Percentiles rank a stretch among this genome's conserved stretches.
phyloP scores from a whole-genome alignment of 192 early-diverging fungal species.

The Coemansia sp. region DNA sequence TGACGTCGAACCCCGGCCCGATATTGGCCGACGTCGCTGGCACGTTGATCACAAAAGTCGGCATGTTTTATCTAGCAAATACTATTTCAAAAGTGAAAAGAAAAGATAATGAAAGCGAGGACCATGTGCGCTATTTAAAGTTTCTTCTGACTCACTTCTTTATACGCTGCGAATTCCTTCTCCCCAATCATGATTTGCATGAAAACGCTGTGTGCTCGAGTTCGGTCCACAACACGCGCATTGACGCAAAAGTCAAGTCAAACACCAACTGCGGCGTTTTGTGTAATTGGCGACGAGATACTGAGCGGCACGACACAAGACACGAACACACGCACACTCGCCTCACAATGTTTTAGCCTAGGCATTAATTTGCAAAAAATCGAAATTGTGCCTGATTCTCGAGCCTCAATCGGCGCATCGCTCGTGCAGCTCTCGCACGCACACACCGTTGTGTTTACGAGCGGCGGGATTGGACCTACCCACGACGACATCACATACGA shows the following conservation, averaged over 20 bases:
- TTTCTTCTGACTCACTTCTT: constrained; percentile 5
- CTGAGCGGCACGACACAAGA: constrained; percentile 71
- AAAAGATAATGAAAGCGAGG: background rate
- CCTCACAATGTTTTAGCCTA: constrained; percentile 59
- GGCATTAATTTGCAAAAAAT: constrained; percentile 62
- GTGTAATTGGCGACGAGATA: constrained; percentile 75
- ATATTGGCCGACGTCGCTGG: constrained; percentile 98
- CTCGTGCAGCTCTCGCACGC: constrained; percentile 50
- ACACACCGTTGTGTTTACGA: constrained; percentile 67
- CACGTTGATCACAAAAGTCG: constrained; percentile 64
- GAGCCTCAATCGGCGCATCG: constrained; percentile 43
- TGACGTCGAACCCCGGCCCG: constrained; percentile 95
- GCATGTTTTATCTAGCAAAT: constrained; percentile 6
- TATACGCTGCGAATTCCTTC: background rate
- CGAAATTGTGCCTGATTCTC: constrained; percentile 52
- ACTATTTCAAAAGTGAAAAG: background rate
- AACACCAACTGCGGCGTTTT: constrained; percentile 44
- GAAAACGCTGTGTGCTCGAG: too few species aligned
- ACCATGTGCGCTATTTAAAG: too few species aligned
- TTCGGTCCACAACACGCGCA: too few species aligned
- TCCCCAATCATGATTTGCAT: too few species aligned
- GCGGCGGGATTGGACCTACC: constrained; percentile 73
- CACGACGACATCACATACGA: constrained; percentile 71
- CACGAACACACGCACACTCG: constrained; percentile 61
- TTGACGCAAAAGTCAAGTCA: too few species aligned